Evolutionary conservation across 2,329 filamentous ascomycete genomes (phyloP), one percentile per base, ranked within the genome.

Genomic region (Epichloe gansuensis): DNA sequence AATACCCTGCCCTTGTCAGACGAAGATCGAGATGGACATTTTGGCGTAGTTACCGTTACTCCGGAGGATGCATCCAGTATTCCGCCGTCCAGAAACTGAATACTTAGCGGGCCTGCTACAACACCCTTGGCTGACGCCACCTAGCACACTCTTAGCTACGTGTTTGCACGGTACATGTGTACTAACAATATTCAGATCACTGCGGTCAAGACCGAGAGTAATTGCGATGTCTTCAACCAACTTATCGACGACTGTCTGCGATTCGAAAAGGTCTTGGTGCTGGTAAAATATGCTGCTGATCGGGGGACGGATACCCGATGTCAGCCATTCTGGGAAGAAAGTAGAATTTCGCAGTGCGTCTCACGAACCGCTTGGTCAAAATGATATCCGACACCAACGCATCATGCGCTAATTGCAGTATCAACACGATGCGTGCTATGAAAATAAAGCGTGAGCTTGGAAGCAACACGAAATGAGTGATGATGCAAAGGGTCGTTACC

Each of bases 201-300:
- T 74, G 37, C 88, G 77, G 5, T 78, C 72, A 8, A 87, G 69
- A 0, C 76, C 75, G 15, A 93, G 75, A 0, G 86, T 88, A 52
- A 76, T 81, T 0, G 87, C 85, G 38, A 94, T 69, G 56, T 87
- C 83, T 60, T 93, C 86, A 0, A 93, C 78, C 46, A 88, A 80
- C 34, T 75, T 74, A 63, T 93, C 83, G 0, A 93, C 86, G 13
- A 80, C 73, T 15, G 67, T 63, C 63, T 93, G 88, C 48, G 74
- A 82, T 21, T 75, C 74, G 61, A 93, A 94, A 0, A 94, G 70
- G 9, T 81, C 76, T 4, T 83, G 80, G 58, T 90, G 77, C 59
- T 87, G 81, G 63, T 94, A 94, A 65, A 84, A 94, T 4, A 94
- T 82, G 61, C 88, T 86, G 56, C 88, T 91, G 2, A 31, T 31